A percentile compares a stretch with the other conserved stretches of the same genome.
These are phyloP conservation scores for Neurospora sp. DNA, from an alignment of 2,329 filamentous ascomycete species.

Conservation along the genomic window DNA sequence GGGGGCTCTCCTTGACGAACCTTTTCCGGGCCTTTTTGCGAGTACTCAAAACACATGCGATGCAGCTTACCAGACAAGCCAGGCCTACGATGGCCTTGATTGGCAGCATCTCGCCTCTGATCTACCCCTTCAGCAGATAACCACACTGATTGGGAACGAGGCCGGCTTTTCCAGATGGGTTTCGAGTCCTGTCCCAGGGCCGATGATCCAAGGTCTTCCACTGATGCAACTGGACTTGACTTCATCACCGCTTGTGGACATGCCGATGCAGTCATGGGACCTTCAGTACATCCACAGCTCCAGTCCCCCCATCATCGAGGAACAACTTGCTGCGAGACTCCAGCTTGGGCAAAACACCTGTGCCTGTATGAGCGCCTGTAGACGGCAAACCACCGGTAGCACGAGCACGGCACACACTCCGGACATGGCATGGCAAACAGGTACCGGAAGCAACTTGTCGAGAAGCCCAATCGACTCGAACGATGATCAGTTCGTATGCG, in stretches of 20 bases:
- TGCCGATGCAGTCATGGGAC: not conserved
- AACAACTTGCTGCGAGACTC: not conserved
- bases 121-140: not conserved
- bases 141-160: not conserved
- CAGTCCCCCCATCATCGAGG: not conserved
- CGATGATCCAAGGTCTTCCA: not conserved
- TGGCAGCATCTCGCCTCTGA: not conserved
- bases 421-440: not conserved
- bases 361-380: not conserved
- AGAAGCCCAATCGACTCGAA: not conserved
- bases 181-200: not conserved
- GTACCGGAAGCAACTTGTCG: not conserved
- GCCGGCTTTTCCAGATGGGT: not conserved
- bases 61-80: not conserved
- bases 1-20: not conserved
- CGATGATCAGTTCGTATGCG: not conserved
- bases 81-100: not conserved
- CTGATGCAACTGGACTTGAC: not conserved
- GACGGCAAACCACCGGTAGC: not conserved
- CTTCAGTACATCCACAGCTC: not conserved
- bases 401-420: not conserved
- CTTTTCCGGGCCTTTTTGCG: not conserved
- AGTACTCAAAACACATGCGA: not conserved
- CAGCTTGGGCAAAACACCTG: not conserved
- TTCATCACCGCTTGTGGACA: not conserved